These are phyloP conservation scores for Boechera stricta DNA, from an alignment of 345 rosid genomes.

Conservation along the genomic window DNA sequence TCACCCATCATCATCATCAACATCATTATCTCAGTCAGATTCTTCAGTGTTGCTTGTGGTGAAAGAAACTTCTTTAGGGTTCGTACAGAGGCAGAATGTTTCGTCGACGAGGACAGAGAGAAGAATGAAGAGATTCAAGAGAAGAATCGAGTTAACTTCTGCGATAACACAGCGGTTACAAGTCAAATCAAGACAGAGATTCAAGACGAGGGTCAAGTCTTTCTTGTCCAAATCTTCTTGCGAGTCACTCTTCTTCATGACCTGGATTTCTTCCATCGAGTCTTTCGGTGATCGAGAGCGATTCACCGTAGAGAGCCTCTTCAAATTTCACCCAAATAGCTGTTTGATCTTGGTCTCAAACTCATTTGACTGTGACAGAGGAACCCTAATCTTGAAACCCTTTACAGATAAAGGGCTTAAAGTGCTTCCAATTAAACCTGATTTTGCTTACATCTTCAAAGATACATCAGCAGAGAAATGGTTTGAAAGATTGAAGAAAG, in stretches of 20 bases:
- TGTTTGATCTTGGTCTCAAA: constrained; percentile 77
- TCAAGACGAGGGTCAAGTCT: constrained; percentile 49
- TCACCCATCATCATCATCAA: constrained; percentile 22
- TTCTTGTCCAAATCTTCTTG: constrained; percentile 64
- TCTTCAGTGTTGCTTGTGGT: constrained; percentile 56
- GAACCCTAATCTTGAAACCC: constrained; percentile 55
- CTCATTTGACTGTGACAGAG: constrained; percentile 68
- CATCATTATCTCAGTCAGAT: constrained; percentile 44
- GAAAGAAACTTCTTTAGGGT: constrained; percentile 54
- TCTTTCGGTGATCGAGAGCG: constrained; percentile 70
- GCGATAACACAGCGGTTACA: constrained; percentile 7
- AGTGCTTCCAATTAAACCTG: constrained; percentile 63
- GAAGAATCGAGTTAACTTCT: constrained; percentile 17
- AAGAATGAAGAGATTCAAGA: constrained; percentile 18
- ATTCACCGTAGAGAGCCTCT: constrained; percentile 67
- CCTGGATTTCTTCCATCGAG: constrained; percentile 77
- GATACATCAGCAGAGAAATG: constrained; percentile 69
- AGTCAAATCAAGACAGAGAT: constrained; percentile 43
- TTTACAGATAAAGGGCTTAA: constrained; percentile 59
- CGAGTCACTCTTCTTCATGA: constrained; percentile 80
- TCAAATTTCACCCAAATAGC: constrained; percentile 60
- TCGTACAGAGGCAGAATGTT: constrained; percentile 46
- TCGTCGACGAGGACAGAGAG: constrained; percentile 34
- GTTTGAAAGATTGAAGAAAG: constrained; percentile 62
- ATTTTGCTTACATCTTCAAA: constrained; percentile 65